Conservation (phyloP, 2,329 filamentous ascomycete genomes). For the Achaetomium macrosporum region DNA sequence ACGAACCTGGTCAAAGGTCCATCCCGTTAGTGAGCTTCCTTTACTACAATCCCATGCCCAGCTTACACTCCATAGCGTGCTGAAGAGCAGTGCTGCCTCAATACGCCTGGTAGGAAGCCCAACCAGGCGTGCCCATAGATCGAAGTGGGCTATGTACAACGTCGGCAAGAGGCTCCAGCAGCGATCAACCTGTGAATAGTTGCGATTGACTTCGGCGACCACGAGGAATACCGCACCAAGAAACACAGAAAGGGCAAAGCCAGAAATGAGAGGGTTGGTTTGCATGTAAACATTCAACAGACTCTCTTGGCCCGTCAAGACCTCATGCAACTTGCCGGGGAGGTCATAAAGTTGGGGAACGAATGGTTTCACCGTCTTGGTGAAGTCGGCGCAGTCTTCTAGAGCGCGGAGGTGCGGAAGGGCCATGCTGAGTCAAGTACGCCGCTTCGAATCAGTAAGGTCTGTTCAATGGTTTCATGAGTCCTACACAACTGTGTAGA, state of each 20-base stretch:
- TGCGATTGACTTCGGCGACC: constrained; percentile 77
- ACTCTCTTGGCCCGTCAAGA: constrained; percentile 52
- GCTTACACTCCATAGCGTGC: constrained; percentile 72
- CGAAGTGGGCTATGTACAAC: constrained; percentile 79
- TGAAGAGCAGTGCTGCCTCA: constrained; percentile 66
- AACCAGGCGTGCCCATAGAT: constrained; percentile 71
- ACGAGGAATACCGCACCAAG: constrained; percentile 68
- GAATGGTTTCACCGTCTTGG: constrained; percentile 69
- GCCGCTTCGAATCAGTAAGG: neutral
- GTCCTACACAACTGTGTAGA: no score
- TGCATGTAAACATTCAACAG: constrained; percentile 68
- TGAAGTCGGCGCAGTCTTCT: constrained; percentile 70
- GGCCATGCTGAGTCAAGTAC: constrained; percentile 45
- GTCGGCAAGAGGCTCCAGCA: constrained; percentile 87
- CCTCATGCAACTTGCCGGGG: constrained; percentile 57
- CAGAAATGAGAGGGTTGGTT: constrained; percentile 81
- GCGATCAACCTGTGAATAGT: constrained; percentile 96
- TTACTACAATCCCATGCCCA: neutral
- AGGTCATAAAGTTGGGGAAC: constrained; percentile 64
- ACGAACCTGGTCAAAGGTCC: constrained; percentile 48
- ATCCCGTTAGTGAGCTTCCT: neutral
- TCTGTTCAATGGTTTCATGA: neutral
- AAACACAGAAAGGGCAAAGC: constrained; percentile 64
- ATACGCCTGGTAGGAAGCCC: constrained; percentile 65
- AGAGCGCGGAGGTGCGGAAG: constrained; percentile 66